Evolutionary conservation across 441 rosid genomes (phyloP), one percentile per base, ranked within the genome.

Genomic region (Aquilaria agallochum): DNA sequence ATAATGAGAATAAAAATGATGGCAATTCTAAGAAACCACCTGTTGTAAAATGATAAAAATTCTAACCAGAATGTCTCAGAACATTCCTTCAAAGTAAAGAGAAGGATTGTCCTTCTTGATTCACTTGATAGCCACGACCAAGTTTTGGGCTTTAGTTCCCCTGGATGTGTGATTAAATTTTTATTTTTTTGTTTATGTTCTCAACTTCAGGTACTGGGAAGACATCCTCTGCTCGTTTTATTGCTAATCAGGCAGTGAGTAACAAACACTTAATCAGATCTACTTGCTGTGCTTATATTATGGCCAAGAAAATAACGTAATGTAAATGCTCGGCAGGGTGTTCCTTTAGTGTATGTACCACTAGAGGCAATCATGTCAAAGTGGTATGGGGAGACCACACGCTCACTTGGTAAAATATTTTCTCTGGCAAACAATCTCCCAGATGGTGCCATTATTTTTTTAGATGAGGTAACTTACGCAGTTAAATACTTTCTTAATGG

Each of bases 141-240:
- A 36, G 7, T 36, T 20, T 36, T 36, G 42, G 7, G 42, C 42
- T 36, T 5, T 36, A 36, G 7, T 36, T 36, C 7, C 42, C 7
- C 42, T 4, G 7, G 42, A 36, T 36, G 27, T 36, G 42, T 36
- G 42, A 36, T 36, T 20, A 36, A 5, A 8, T 36, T 2, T 36
- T 48, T 62, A 40, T 32, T 32, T 64, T 56, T 42, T 9, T 60
- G 59, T 66, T 54, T 30, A 58, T 60, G 65, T 68, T 11, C 42
- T 36, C 42, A 36, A 36, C 6, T 36, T 36, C 79, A 95, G 99
- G 98, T 72, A 92, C 97, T 36, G 98, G 99, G 75, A 95, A 92
- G 84, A 92, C 97, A 52, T 91, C 98, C 40, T 86, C 88, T 66
- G 97, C 97, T 9, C 94, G 96, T 70, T 91, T 95, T 70, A 92